Evolutionary conservation across 805 yeast genomes (phyloP).

Genomic region (Lipomyces kockii): DNA sequence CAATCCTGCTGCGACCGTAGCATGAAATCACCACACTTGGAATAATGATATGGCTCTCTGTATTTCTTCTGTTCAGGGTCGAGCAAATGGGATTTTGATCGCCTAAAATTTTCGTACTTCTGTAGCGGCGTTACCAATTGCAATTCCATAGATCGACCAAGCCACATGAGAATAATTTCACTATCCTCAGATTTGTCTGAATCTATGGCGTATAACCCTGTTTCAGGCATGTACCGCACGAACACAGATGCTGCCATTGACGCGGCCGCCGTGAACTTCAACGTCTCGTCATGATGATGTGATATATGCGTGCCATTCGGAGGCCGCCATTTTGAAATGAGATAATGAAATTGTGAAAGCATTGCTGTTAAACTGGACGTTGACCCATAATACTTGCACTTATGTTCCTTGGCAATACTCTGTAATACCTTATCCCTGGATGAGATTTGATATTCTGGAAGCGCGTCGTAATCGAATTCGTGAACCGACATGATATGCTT

Average conservation of each 20-base stretch:
- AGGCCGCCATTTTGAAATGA: slow-evolving; percentile 65
- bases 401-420: slow-evolving; percentile 50
- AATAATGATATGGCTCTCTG: slow-evolving; percentile 67
- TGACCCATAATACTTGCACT: slow-evolving; percentile 64
- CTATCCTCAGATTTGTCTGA: slow-evolving; percentile 68
- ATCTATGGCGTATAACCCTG: slow-evolving; percentile 64
- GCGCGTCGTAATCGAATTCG: slow-evolving; percentile 65
- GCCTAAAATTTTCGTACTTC: slow-evolving; percentile 54
- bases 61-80: slow-evolving; percentile 26
- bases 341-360: slow-evolving; percentile 72
- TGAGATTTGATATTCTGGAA: slow-evolving; percentile 66
- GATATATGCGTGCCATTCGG: slow-evolving; percentile 55
- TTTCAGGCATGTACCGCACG: slow-evolving; percentile 53
- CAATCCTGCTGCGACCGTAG: slow-evolving; percentile 94
- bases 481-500: slow-evolving; percentile 63
- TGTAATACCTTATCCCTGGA: slow-evolving; percentile 64
- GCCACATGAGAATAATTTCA: slow-evolving; percentile 68
- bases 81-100: slow-evolving; percentile 34
- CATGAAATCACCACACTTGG: slow-evolving; percentile 67
- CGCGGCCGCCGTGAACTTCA: slow-evolving; percentile 52
- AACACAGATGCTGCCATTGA: slow-evolving; percentile 61
- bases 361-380: slow-evolving; percentile 86
- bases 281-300: slow-evolving; percentile 45
- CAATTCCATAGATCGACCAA: slow-evolving; percentile 82
- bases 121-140: slow-evolving; percentile 65